Evolutionary conservation across 306 rosid species (phyloP), one percentile per base, ranked within the genome.

Genomic region (Trifolium dubium): DNA sequence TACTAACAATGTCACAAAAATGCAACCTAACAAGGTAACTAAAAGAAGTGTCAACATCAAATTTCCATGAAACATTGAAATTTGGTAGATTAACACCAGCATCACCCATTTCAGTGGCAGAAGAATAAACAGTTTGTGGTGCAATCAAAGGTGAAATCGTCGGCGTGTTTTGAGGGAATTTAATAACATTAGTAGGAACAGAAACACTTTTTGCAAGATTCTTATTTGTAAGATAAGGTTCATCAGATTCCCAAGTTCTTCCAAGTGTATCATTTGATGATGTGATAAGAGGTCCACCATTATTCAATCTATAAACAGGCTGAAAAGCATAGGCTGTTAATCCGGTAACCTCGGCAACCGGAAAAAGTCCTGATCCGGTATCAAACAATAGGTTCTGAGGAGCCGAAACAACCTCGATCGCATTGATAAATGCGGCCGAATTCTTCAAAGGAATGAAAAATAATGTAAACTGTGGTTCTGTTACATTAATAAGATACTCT

Each of bases 1-100:
- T 79, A 76, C 90, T 86, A 1, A 83, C 84, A 64, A 86, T 76
- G 79, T 86, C 90, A 73, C 90, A 86, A 66, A 86, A 86, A 79
- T 86, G 90, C 28, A 86, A 23, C 34, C 90, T 80, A n/a, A 86
- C 8, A 31, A 86, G 81, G 80, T 86, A 83, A 47, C 81, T 63
- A 34, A 86, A 86, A 59, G 81, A 15, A 2, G 71, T 43, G 54
- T 86, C 88, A 12, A 77, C 88, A 31, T 84, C 86, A 71, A 86
- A 83, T 67, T 86, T 83, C 90, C 90, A 86, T 3, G 90, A 63
- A 3, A 86, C 86, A 49, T 86, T 86, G 77, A 83, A 83, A 5
- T 78, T 81, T 18, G 86, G 86, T 12, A 44, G 60, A 5, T 47
- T 70, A 0, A 76, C 69, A 15, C 51, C 58, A 1, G 90, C 83